These are phyloP conservation scores for Seiridium cupressi DNA, from an alignment of 2,329 filamentous ascomycete genomes.

Conservation along the genomic window DNA sequence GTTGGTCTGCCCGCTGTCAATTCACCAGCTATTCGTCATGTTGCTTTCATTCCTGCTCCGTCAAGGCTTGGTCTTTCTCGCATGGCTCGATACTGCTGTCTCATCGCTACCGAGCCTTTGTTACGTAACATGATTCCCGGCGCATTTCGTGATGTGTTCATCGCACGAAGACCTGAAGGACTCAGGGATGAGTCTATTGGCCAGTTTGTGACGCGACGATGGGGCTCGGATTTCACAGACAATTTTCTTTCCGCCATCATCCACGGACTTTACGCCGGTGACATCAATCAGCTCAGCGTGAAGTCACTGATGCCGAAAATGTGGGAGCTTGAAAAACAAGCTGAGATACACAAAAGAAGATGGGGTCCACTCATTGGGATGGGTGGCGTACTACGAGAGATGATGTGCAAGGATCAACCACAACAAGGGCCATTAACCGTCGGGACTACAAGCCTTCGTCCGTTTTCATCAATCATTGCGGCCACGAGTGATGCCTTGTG, in stretches of 20 bases:
- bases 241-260: constrained; percentile 10
- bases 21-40: constrained; percentile 1
- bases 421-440: not conserved
- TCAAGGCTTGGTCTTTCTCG: constrained; percentile 2
- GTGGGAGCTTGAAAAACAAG: constrained; percentile 7
- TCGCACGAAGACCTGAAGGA: not conserved
- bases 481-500: no score
- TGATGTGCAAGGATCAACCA: not conserved
- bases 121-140: constrained; percentile 2
- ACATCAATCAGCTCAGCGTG: constrained; percentile 9
- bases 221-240: constrained; percentile 4
- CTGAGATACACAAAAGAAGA: not conserved
- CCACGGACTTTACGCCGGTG: constrained; percentile 10
- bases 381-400: not conserved
- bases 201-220: constrained; percentile 7
- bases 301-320: constrained; percentile 8
- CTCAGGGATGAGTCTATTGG: constrained; percentile 12
- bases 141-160: constrained; percentile 2
- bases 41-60: constrained; percentile 9
- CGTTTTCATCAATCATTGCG: no score
- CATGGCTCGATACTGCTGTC: not conserved
- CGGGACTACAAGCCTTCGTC: not conserved
- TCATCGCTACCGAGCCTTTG: constrained; percentile 9
- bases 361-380: not conserved
- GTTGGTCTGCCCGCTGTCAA: constrained; percentile 10